A percentile compares a stretch with the other conserved stretches of the same genome.
phyloP scores from a whole-genome alignment of 805 yeast species.

The Candida nitratophila region DNA sequence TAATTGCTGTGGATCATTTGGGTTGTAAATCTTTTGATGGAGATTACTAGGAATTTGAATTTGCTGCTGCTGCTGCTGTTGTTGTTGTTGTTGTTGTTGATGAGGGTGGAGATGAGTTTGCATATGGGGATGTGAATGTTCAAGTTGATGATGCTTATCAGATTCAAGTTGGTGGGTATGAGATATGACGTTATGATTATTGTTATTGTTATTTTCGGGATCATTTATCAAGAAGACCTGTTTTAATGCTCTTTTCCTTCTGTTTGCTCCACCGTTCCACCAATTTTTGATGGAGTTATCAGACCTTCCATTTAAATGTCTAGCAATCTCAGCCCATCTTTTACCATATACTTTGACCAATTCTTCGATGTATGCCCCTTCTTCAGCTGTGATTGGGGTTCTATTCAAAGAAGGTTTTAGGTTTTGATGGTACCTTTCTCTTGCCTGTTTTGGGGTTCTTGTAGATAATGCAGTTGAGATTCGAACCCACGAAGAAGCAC shows the following conservation, averaged over 20 bases:
- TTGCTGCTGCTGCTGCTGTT: conserved; percentile 1
- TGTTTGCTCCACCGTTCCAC: conserved; percentile 94
- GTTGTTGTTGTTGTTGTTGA: no score
- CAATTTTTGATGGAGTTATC: conserved; percentile 91
- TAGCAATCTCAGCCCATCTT: conserved; percentile 89
- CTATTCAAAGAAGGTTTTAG: conserved; percentile 78
- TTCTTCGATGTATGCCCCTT: conserved; percentile 74
- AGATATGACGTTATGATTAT: conserved; percentile 3
- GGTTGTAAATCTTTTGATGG: no score
- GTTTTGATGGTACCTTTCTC: conserved; percentile 89
- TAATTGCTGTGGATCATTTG: no score
- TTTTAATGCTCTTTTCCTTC: conserved; percentile 54
- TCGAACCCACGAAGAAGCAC: conserved; percentile 86
- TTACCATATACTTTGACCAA: conserved; percentile 76
- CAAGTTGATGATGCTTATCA: background rate
- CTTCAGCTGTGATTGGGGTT: conserved; percentile 77
- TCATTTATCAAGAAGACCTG: conserved; percentile 10
- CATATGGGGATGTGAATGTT: no score
- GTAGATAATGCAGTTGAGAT: conserved; percentile 68
- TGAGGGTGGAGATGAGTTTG: no score
- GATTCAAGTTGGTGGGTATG: background rate
- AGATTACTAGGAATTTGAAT: no score
- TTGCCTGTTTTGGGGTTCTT: conserved; percentile 84
- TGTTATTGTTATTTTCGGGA: background rate
- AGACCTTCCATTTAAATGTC: conserved; percentile 80